These are phyloP conservation scores for Crithidia thermophila DNA, from an alignment of 208 protist species.

Conservation along the genomic window DNA sequence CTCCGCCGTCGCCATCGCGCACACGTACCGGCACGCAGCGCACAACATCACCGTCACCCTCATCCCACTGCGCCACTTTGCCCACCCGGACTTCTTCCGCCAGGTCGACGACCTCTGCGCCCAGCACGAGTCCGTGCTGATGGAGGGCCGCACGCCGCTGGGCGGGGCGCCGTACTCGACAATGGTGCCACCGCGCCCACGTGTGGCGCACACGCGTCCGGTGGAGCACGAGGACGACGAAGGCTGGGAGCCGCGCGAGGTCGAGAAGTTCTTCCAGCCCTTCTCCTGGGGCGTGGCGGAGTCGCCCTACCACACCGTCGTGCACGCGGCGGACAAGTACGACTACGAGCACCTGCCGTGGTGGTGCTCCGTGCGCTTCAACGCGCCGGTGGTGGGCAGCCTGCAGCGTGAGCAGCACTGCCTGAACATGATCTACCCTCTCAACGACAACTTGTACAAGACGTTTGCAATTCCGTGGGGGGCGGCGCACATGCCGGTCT, in stretches of 20 bases:
- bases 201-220: slow-evolving; percentile 34
- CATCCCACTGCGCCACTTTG: slow-evolving; percentile 80
- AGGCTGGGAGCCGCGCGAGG: slow-evolving; percentile 82
- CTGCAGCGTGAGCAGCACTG: slow-evolving; percentile 80
- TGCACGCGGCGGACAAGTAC: slow-evolving; percentile 89
- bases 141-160: slow-evolving; percentile 82
- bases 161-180: slow-evolving; percentile 69
- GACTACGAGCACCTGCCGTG: slow-evolving; percentile 84
- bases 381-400: slow-evolving; percentile 68
- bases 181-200: slow-evolving; percentile 63
- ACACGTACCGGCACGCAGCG: slow-evolving; percentile 59
- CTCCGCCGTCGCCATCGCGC: slow-evolving; percentile 47
- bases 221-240: slow-evolving; percentile 75
- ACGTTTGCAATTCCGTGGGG: slow-evolving; percentile 88
- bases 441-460: slow-evolving; percentile 67
- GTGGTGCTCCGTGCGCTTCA: slow-evolving; percentile 84
- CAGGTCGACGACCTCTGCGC: slow-evolving; percentile 80
- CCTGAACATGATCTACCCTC: slow-evolving; percentile 72
- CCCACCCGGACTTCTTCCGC: slow-evolving; percentile 80
- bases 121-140: slow-evolving; percentile 85
- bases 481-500: slow-evolving; percentile 83
- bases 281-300: slow-evolving; percentile 89
- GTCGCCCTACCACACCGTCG: slow-evolving; percentile 72
- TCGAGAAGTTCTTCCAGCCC: slow-evolving; percentile 80
- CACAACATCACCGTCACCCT: slow-evolving; percentile 70